Conservation (phyloP, 106 monocot genomes). For the Vanilla planifolia region DNA sequence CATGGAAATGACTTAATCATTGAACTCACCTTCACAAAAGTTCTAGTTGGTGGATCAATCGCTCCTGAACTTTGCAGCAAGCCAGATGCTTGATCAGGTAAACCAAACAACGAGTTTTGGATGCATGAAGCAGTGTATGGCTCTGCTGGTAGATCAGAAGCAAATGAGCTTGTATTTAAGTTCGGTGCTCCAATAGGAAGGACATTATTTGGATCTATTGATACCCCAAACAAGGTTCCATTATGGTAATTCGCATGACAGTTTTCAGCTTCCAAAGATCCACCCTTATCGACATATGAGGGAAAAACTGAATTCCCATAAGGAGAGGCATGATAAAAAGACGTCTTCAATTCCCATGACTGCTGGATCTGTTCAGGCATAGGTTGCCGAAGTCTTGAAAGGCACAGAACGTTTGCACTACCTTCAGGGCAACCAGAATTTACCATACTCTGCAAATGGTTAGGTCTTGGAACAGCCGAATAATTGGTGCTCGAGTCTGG, state of each 20-base stretch:
- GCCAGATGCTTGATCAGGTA: conserved; percentile 41
- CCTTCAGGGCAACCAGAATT: conserved; percentile 17
- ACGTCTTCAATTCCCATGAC: conserved; percentile 20
- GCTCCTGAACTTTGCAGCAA: conserved; percentile 45
- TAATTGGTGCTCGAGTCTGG: conserved; percentile 18
- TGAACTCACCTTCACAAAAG: conserved; percentile 63
- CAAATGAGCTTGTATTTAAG: conserved; percentile 11
- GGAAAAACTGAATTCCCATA: conserved; percentile 27
- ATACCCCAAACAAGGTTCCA: conserved; percentile 38
- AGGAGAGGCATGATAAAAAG: conserved; percentile 19
- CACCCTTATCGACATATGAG: conserved; percentile 35
- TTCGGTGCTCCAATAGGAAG: conserved; percentile 31
- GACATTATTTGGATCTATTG: conserved; percentile 32
- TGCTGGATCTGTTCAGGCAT: conserved; percentile 24
- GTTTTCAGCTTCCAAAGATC: conserved; percentile 28
- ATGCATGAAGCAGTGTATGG: conserved; percentile 32
- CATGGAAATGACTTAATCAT: no score
- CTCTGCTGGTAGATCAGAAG: conserved; percentile 17
- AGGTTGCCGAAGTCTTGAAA: conserved; percentile 19
- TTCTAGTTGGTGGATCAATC: conserved; percentile 28
- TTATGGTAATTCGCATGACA: conserved; percentile 31
- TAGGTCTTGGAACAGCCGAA: conserved; percentile 13
- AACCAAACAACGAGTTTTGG: conserved; percentile 46
- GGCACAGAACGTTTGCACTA: conserved; percentile 12
- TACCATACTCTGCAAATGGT: conserved; percentile 16